Conservation (phyloP, 495 filamentous ascomycete genomes). For the Neurospora sp. region DNA sequence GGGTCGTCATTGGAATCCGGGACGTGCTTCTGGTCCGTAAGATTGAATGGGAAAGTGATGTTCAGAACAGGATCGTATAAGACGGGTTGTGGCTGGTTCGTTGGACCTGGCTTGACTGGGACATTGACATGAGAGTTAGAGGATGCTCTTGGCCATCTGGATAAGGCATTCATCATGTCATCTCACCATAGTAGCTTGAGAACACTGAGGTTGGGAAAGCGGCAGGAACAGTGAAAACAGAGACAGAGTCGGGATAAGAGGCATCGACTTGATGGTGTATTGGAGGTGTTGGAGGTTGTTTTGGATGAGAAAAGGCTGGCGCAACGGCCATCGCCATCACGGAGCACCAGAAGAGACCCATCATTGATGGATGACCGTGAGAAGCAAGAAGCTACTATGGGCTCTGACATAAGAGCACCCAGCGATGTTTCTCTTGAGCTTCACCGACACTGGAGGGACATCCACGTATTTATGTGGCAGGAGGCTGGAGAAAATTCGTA, state of each 20-base stretch:
- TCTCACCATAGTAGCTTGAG: constrained; percentile 35
- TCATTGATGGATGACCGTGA: neutral
- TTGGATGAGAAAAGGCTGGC: neutral
- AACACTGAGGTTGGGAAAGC: constrained; percentile 47
- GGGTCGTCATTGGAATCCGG: constrained; percentile 40
- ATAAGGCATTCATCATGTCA: neutral
- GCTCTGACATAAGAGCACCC: neutral
- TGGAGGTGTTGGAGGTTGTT: neutral
- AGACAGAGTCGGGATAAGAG: constrained; percentile 7
- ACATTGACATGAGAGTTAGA: neutral
- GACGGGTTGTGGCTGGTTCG: constrained; percentile 47
- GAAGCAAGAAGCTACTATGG: neutral
- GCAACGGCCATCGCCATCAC: neutral
- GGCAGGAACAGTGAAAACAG: constrained; percentile 39
- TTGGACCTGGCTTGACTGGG: constrained; percentile 36
- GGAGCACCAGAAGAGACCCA: neutral
- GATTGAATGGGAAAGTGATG: constrained; percentile 44
- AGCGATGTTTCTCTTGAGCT: neutral
- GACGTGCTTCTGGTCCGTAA: constrained; percentile 45
- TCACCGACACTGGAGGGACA: neutral
- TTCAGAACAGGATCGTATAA: constrained; percentile 48
- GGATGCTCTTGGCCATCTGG: neutral
- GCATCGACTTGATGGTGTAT: neutral
- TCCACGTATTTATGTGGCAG: neutral
- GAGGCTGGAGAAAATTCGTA: neutral